phyloP scores from a whole-genome alignment of 257 asterid species.

The Echium plantagineum region DNA sequence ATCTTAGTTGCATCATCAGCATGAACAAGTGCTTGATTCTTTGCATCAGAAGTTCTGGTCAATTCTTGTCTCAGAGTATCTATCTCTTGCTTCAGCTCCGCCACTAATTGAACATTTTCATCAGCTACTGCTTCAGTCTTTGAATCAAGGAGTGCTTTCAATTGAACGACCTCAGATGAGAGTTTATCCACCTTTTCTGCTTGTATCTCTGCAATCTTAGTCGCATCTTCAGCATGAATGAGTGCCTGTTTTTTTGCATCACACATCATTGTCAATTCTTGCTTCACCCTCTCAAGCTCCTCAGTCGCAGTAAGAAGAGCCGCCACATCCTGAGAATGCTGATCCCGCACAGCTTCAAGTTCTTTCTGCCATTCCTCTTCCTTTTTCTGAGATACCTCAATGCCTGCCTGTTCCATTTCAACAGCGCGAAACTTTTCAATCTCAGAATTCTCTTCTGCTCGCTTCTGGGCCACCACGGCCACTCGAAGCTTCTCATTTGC shows the following conservation, averaged over 20 bases:
- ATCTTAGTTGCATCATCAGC: conserved; percentile 73
- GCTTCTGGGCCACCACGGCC: conserved; percentile 71
- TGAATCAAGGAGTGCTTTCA: conserved; percentile 55
- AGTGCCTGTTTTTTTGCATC: conserved; percentile 77
- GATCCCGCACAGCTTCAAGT: conserved; percentile 64
- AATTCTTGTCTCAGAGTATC: conserved; percentile 49
- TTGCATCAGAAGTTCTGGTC: conserved; percentile 48
- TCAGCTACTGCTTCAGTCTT: conserved; percentile 38
- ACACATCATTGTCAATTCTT: conserved; percentile 42
- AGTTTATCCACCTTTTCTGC: conserved; percentile 58
- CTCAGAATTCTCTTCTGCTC: conserved; percentile 77
- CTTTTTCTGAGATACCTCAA: conserved; percentile 70
- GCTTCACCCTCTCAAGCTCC: conserved; percentile 68
- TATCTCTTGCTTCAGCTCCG: conserved; percentile 52
- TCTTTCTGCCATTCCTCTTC: conserved; percentile 75
- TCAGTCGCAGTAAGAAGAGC: conserved; percentile 66
- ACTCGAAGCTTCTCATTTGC: conserved; percentile 78
- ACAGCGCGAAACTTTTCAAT: conserved; percentile 75
- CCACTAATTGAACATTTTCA: conserved; percentile 42
- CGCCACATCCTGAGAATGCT: conserved; percentile 62
- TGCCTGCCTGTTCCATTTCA: conserved; percentile 87
- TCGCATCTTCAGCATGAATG: conserved; percentile 66
- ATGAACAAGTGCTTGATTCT: conserved; percentile 60
- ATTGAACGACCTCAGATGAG: conserved; percentile 59
- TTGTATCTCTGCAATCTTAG: conserved; percentile 58